These are phyloP conservation scores for Castanea crenata DNA, from an alignment of 306 rosid species.

Conservation along the genomic window DNA sequence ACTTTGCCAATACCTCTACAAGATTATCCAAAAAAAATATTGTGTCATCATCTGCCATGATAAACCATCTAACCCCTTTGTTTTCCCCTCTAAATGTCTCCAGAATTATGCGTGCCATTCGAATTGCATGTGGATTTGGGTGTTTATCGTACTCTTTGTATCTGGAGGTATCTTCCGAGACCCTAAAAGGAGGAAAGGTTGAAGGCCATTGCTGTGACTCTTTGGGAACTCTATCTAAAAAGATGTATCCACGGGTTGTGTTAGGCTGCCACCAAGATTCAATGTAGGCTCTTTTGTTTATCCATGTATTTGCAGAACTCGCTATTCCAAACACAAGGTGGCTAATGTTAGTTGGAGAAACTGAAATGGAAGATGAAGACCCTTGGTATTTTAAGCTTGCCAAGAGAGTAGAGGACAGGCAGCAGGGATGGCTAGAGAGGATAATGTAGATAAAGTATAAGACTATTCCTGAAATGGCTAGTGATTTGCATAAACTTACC, in stretches of 20 bases:
- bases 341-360: not conserved
- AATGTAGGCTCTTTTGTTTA: not conserved
- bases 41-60: slow-evolving; percentile 7
- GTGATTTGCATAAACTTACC: not conserved
- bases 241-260: not conserved
- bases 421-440: slow-evolving; percentile 1
- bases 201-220: not conserved
- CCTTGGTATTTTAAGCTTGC: not conserved
- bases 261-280: slow-evolving; percentile 4
- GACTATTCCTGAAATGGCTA: not conserved
- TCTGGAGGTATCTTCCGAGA: not conserved
- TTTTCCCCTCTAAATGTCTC: not conserved
- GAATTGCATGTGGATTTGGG: not conserved
- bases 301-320: not conserved
- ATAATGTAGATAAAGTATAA: not conserved
- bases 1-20: not conserved
- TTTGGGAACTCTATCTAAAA: not conserved
- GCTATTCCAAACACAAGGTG: slow-evolving; percentile 4
- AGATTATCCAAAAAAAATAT: not conserved
- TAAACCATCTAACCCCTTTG: not conserved
- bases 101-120: not conserved
- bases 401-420: not conserved
- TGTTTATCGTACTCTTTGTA: not conserved
- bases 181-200: not conserved
- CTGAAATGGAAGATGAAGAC: not conserved